Conservation (phyloP, 2,329 filamentous ascomycete genomes). For the Neofusicoccum laricinum region DNA sequence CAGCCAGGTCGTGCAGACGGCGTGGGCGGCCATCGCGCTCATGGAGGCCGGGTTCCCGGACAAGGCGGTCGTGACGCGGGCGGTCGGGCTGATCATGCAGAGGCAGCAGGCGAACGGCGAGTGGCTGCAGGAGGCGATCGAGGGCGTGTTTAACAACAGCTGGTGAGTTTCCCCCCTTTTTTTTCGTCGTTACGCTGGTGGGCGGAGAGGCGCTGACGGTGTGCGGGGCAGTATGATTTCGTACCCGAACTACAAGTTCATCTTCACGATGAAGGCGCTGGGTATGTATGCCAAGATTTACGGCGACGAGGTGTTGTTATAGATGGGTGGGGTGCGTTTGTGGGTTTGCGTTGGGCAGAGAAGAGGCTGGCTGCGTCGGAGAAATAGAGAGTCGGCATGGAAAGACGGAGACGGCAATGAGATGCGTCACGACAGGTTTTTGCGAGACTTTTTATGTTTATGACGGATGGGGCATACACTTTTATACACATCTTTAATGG, state of each 20-base stretch:
- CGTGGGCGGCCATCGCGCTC: conserved; percentile 80
- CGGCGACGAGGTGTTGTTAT: conserved; percentile 59
- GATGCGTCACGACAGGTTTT: neutral
- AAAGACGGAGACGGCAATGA: neutral
- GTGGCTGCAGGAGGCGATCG: conserved; percentile 93
- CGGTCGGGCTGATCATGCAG: conserved; percentile 76
- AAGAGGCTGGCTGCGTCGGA: neutral
- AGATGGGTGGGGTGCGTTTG: neutral
- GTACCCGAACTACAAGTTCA: conserved; percentile 98
- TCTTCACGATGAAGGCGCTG: conserved; percentile 88
- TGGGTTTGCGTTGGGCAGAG: neutral
- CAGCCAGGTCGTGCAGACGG: conserved; percentile 90
- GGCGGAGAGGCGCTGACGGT: too few species aligned
- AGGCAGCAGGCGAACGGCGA: conserved; percentile 86
- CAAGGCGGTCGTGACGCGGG: conserved; percentile 66
- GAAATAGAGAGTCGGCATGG: neutral
- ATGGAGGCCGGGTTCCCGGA: conserved; percentile 82
- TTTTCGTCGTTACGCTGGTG: too few species aligned
- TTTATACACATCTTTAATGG: too few species aligned
- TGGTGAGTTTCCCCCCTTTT: conserved; percentile 57
- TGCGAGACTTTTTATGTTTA: too few species aligned
- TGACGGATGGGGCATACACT: too few species aligned
- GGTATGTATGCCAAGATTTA: conserved; percentile 80
- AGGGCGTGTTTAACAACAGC: conserved; percentile 97
- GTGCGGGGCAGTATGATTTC: conserved; percentile 74